Percentiles rank a stretch among this genome's conserved stretches.
Conservation (phyloP, 1,139 yeast species). For the Suzukiozyma palmioleophila region DNA sequence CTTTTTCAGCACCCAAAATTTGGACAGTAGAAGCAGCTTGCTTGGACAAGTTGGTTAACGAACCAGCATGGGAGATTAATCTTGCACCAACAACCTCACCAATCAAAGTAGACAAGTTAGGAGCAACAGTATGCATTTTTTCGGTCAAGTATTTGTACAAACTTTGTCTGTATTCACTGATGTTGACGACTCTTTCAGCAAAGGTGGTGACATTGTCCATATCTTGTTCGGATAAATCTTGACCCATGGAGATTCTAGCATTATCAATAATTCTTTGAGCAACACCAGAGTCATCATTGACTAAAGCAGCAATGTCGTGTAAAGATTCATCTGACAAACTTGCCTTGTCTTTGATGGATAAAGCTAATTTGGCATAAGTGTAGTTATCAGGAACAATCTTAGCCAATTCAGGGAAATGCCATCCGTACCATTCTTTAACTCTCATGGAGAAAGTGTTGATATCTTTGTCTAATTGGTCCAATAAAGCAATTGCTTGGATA, state of each 20-base stretch:
- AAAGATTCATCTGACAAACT: conserved; percentile 76
- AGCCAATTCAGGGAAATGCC: conserved; percentile 99
- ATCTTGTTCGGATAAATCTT: conserved; percentile 88
- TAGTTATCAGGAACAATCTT: conserved; percentile 94
- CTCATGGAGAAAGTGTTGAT: conserved; percentile 98
- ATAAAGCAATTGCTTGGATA: conserved; percentile 94
- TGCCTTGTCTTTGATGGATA: conserved; percentile 83
- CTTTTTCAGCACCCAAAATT: conserved; percentile 99
- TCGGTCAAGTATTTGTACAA: conserved; percentile 82
- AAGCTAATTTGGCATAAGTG: conserved; percentile 77
- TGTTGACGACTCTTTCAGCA: conserved; percentile 92
- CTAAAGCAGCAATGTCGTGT: conserved; percentile 84
- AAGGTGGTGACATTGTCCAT: conserved; percentile 80
- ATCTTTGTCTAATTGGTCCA: conserved; percentile 96
- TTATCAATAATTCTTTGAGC: conserved; percentile 84
- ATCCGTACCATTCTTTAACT: conserved; percentile 98
- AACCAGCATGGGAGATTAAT: conserved; percentile 95
- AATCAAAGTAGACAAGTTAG: conserved; percentile 89
- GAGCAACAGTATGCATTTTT: conserved; percentile 98
- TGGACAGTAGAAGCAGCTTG: conserved; percentile 99
- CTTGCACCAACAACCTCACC: conserved; percentile 99
- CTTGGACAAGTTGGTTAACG: conserved; percentile 88
- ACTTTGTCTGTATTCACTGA: conserved; percentile 92
- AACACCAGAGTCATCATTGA: conserved; percentile 89
- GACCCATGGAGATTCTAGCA: conserved; percentile 98